Evolutionary conservation across 108 stramenopile species (phyloP), one percentile per base, ranked within the genome.

Genomic region (Discostella stelligeroides): DNA sequence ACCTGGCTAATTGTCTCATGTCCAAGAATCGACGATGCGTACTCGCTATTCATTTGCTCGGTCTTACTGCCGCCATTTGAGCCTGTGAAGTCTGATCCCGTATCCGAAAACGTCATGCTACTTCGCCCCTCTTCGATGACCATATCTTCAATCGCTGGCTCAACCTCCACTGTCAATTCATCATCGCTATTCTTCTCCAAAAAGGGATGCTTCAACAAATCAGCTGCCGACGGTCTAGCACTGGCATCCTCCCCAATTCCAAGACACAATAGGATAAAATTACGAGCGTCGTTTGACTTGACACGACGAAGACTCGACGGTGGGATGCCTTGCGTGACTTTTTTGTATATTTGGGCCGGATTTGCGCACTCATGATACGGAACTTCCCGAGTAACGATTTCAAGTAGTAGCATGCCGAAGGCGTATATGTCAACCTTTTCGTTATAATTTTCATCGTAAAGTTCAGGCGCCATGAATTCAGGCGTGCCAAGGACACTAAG

Each of bases 391-490:
- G 98, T 97, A 60, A 97, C 88, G 81, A 99, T 98, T 82, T 99
- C 98, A 47, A 99, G 82, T 45, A 97, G 81, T 68, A 92, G 92
- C 98, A 99, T 98, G 50, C 98, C 98, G 84, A 99, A 98, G 5
- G 98, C 97, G 65, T 98, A 99, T 45, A 99, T 94, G 78, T 99
- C 98, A 14, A 99, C 95, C 80, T 98, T 98, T 65, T 97, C 96
- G 63, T 97, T 91, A 80, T 98, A 98, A 41, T 79, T 79, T 75
- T 98, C 98, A 51, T 99, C 98, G 68, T 98, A 98, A 40, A 97
- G 88, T 68, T 98, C 98, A 7, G 99, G 99, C 25, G 99, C 98
- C 99, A 99, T 99, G 79, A 98, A 99, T 80, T 98, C 97, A 7
- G 98, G 98, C 53, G 98, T 99, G 30, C 98, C 98, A 5, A 97